phyloP scores from a whole-genome alignment of 176 grass and related monocot species.

The Ampelocalamus luodianensis region DNA sequence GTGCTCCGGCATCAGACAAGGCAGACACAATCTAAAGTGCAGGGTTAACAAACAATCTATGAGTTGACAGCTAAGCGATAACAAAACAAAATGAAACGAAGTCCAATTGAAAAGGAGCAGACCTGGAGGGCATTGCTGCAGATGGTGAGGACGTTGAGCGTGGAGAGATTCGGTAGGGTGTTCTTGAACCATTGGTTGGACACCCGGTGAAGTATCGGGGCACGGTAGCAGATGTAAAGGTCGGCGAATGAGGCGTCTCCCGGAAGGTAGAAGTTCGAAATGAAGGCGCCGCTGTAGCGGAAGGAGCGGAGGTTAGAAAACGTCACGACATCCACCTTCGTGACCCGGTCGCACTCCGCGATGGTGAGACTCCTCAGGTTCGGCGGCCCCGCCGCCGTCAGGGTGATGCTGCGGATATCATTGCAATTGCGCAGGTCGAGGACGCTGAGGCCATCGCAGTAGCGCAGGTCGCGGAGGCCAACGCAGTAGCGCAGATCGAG shows the following conservation, averaged over 20 bases:
- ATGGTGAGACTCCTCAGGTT: conserved; percentile 52
- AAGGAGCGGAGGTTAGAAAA: conserved; percentile 41
- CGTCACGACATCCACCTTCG: not conserved
- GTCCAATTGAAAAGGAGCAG: not conserved
- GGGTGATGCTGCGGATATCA: conserved; percentile 14
- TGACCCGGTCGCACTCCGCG: conserved; percentile 42
- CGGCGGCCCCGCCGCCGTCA: not conserved
- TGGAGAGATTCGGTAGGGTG: conserved; percentile 4
- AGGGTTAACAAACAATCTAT: not conserved
- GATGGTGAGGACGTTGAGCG: conserved; percentile 54
- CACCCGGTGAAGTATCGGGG: accelerated
- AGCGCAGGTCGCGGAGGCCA: conserved; percentile 40
- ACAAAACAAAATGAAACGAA: not conserved
- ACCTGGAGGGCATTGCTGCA: conserved; percentile 64
- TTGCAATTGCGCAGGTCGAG: conserved; percentile 46
- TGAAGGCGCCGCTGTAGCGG: conserved; percentile 10
- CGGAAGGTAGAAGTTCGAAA: conserved; percentile 5
- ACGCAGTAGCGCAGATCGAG: conserved; percentile 30
- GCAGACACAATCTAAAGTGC: conserved; percentile 17
- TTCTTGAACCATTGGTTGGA: not conserved
- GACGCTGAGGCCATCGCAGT: conserved; percentile 43
- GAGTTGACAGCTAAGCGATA: not conserved
- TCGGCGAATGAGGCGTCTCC: not conserved
- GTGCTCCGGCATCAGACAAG: conserved; percentile 35
- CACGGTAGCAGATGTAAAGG: conserved; percentile 46